Conservation (phyloP, 1,284 basidiomycete genomes). For the Phellinidium pouzarii region DNA sequence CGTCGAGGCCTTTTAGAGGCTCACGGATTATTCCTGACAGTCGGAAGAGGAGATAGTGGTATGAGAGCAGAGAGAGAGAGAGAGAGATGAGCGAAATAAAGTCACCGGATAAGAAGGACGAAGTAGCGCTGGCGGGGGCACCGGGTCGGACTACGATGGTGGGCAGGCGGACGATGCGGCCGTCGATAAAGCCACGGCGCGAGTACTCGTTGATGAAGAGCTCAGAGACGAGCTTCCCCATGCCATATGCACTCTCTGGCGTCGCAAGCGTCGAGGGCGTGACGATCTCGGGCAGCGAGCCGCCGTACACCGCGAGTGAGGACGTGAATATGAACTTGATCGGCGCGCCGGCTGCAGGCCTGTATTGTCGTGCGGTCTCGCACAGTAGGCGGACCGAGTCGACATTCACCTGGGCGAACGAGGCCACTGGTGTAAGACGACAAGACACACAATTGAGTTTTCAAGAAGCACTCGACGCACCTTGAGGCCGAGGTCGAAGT, state of each 20-base stretch:
- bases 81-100: slow-evolving; percentile 7
- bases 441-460: background rate
- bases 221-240: slow-evolving; percentile 53
- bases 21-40: slow-evolving; percentile 51
- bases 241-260: slow-evolving; percentile 53
- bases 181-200: slow-evolving; percentile 55
- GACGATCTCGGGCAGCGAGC: slow-evolving; percentile 47
- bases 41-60: background rate
- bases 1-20: slow-evolving; percentile 45
- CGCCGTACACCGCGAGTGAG: slow-evolving; percentile 59
- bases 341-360: slow-evolving; percentile 25
- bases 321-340: slow-evolving; percentile 58
- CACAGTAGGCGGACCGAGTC: slow-evolving; percentile 51
- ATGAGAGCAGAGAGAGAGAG: background rate
- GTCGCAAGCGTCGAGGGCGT: slow-evolving; percentile 46
- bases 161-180: slow-evolving; percentile 54
- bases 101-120: slow-evolving; percentile 50
- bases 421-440: too few species aligned
- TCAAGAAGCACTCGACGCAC: slow-evolving; percentile 20
- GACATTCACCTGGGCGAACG: slow-evolving; percentile 47
- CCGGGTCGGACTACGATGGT: slow-evolving; percentile 58
- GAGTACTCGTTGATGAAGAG: slow-evolving; percentile 59
- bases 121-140: slow-evolving; percentile 49
- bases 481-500: slow-evolving; percentile 54
- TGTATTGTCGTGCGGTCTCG: slow-evolving; percentile 38